These are phyloP conservation scores for Cladosporium sp. DNA, from an alignment of 2,329 filamentous ascomycete species.

Conservation along the genomic window DNA sequence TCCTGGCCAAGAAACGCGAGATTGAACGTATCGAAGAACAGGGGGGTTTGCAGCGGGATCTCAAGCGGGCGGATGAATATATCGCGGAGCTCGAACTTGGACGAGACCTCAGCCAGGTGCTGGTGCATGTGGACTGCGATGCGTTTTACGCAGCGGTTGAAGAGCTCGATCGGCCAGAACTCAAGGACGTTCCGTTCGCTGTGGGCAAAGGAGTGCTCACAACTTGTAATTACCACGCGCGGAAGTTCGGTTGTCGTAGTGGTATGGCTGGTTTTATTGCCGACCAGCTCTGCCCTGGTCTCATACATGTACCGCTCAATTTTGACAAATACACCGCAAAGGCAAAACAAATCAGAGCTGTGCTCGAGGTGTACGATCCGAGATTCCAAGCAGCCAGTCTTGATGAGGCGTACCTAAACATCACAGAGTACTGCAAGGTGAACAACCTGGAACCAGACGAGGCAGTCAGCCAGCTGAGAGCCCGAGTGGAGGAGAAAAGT, in stretches of 20 bases:
- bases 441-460: conserved; percentile 67
- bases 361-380: conserved; percentile 83
- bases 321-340: conserved; percentile 90
- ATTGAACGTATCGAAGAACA: conserved; percentile 66
- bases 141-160: conserved; percentile 97
- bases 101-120: conserved; percentile 75
- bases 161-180: conserved; percentile 67
- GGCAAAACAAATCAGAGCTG: conserved; percentile 76
- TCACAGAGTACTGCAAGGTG: conserved; percentile 74
- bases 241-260: conserved; percentile 84
- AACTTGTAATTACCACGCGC: conserved; percentile 81
- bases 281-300: conserved; percentile 82
- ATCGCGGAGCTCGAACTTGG: conserved; percentile 73
- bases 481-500: conserved; percentile 69
- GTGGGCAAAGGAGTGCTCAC: conserved; percentile 72
- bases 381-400: conserved; percentile 91
- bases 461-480: conserved; percentile 71
- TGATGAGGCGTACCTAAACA: conserved; percentile 94
- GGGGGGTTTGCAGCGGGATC: conserved; percentile 59
- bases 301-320: conserved; percentile 78
- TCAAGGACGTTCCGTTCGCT: conserved; percentile 83
- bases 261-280: conserved; percentile 97
- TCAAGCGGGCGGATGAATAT: conserved; percentile 73
- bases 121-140: conserved; percentile 94
- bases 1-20: conserved; percentile 68